A percentile compares a stretch with the other conserved stretches of the same genome.
These are phyloP conservation scores for Linnemannia zychae DNA, from an alignment of 192 early-diverging fungal genomes.

Conservation along the genomic window DNA sequence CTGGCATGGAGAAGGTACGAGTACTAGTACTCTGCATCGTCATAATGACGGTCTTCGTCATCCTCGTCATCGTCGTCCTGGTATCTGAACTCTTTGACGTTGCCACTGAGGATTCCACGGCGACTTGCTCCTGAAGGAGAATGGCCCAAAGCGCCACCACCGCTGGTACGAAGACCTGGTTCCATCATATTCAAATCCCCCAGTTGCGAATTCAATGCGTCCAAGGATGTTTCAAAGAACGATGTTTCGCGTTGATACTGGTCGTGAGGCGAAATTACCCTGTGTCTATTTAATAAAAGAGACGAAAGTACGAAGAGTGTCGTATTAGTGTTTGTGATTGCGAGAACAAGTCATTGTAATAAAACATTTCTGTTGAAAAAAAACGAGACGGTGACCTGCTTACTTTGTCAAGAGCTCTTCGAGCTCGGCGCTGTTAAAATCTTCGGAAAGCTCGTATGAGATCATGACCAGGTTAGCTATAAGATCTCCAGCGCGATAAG, in stretches of 20 bases:
- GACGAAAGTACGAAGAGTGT: background rate
- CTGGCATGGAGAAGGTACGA: background rate
- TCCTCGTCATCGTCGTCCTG: constrained; percentile 44
- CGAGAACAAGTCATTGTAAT: background rate
- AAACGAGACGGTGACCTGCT: background rate
- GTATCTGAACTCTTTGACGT: constrained; percentile 48
- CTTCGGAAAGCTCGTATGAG: constrained; percentile 58
- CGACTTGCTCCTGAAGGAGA: background rate
- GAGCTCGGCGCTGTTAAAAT: constrained; percentile 57
- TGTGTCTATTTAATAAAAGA: constrained; percentile 28
- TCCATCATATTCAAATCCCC: constrained; percentile 33
- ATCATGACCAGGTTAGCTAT: constrained; percentile 70
- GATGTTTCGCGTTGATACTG: constrained; percentile 38
- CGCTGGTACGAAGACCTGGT: constrained; percentile 6
- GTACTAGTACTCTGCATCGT: constrained; percentile 5
- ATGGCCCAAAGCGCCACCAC: background rate
- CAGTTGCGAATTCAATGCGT: background rate
- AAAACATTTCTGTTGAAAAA: background rate
- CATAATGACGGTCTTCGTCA: constrained; percentile 17
- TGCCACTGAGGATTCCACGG: constrained; percentile 47
- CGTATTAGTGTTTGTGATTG: background rate
- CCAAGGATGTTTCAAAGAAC: constrained; percentile 20
- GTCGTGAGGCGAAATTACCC: constrained; percentile 45
- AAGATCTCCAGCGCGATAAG: constrained; percentile 63
- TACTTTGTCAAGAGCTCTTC: constrained; percentile 68